Base-by-base conservation (phyloP, 495 filamentous ascomycete genomes). In the Aspergillus sparsus region DNA sequence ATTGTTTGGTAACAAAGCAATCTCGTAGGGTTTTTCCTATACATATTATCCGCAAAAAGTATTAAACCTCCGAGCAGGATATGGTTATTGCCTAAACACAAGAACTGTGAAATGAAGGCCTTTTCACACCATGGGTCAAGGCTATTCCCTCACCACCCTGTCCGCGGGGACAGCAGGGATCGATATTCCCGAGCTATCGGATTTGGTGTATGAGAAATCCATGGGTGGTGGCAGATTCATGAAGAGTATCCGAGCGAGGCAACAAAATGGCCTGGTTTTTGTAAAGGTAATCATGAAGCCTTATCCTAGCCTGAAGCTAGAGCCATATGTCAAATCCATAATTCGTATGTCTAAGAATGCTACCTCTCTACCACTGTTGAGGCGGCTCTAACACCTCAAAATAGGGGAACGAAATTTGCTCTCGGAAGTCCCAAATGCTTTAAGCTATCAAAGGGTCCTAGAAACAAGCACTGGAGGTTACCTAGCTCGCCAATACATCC, bases 261-360 rank as follows among this genome's bases (percentile, higher is more conserved):
- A 95, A 70, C 87, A 87, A 49, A 89, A 96, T 81, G 94, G 95
- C 49, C 77, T 96, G 15, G 92, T 94, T 18, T 86, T 97, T 55
- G 91, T 92, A 67, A 98, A 97, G 76, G 87, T 96, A 12, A 88
- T 96, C 55, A 88, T 97, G 77, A 99, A 98, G 71, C 92, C 93
- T 12, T 95, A 82, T 63, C 74, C 86, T 11, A 83, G 84, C 55
- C 84, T 95, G 81, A 82, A 89, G 49, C 79, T 97, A 62, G 87
- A 87, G 59, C 79, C 84, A 63, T 93, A 96, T 71, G 85, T 89
- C 60, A 83, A 84, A 68, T 81, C 79, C 33, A 88, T 97, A 44
- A 78, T 87, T 49, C 78, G 91, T 95, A 76, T 68, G 88, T 77
- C 52, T 44, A 33, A 7, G 16, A 27, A 13, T 49, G 15, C 36